Percentiles rank a stretch among this genome's conserved stretches.
phyloP scores from a whole-genome alignment of 2,329 filamentous ascomycete genomes.

The Fusarium bulbicola region DNA sequence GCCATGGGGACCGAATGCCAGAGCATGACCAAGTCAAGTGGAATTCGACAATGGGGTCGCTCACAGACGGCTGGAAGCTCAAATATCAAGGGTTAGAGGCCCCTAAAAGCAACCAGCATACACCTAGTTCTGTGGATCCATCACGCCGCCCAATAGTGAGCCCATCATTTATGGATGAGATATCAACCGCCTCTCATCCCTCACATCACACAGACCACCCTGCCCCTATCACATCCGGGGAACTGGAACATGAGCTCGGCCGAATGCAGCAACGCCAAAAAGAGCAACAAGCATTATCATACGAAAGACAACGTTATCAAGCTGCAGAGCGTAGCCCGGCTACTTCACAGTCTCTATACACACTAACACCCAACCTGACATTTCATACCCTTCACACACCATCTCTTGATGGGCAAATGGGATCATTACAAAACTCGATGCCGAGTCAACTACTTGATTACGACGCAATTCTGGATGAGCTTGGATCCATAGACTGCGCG shows the following conservation, averaged over 20 bases:
- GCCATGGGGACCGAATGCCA: slow-evolving; percentile 44
- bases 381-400: slow-evolving; percentile 41
- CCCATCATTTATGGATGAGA: slow-evolving; percentile 40
- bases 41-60: slow-evolving; percentile 40
- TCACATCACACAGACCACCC: slow-evolving; percentile 36
- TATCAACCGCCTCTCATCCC: slow-evolving; percentile 43
- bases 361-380: slow-evolving; percentile 37
- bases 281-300: slow-evolving; percentile 33
- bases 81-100: slow-evolving; percentile 20
- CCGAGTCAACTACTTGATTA: slow-evolving; percentile 53
- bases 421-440: slow-evolving; percentile 32
- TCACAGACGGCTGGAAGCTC: slow-evolving; percentile 43
- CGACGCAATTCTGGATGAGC: slow-evolving; percentile 61
- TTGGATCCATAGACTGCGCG: slow-evolving; percentile 60
- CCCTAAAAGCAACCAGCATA: slow-evolving; percentile 35
- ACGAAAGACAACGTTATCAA: slow-evolving; percentile 34
- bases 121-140: slow-evolving; percentile 29
- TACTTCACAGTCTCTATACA: slow-evolving; percentile 35
- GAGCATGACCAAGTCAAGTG: slow-evolving; percentile 48
- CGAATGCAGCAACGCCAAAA: slow-evolving; percentile 36
- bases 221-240: slow-evolving; percentile 34
- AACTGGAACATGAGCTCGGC: slow-evolving; percentile 36
- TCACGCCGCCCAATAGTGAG: slow-evolving; percentile 21
- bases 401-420: slow-evolving; percentile 29
- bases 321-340: slow-evolving; percentile 31